phyloP scores from a whole-genome alignment of 2,329 filamentous ascomycete genomes.

The Metarhizium humberi region DNA sequence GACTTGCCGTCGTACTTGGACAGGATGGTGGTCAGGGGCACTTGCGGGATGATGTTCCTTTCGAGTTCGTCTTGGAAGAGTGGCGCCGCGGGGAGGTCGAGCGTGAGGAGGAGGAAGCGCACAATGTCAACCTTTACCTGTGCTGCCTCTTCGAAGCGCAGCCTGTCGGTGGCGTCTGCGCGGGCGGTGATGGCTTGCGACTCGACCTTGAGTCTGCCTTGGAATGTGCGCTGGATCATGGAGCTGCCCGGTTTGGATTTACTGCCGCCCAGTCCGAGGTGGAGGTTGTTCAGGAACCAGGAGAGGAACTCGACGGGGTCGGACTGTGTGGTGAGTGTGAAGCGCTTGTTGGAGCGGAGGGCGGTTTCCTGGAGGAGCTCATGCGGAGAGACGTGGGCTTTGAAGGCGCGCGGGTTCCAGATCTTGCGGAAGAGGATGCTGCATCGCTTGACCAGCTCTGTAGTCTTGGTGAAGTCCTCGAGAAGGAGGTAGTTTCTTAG shows the following conservation, averaged over 20 bases:
- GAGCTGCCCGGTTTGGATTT: slow-evolving; percentile 76
- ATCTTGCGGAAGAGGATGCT: slow-evolving; percentile 90
- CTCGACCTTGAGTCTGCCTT: slow-evolving; percentile 85
- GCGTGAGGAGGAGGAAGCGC: slow-evolving; percentile 83
- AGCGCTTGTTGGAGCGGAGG: slow-evolving; percentile 81
- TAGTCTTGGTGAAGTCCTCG: slow-evolving; percentile 61
- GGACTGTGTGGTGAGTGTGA: slow-evolving; percentile 81
- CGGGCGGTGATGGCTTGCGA: slow-evolving; percentile 89
- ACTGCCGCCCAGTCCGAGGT: slow-evolving; percentile 82
- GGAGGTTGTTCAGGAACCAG: slow-evolving; percentile 96
- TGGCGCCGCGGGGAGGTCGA: slow-evolving; percentile 84
- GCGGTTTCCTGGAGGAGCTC: slow-evolving; percentile 94
- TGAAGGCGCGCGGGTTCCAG: slow-evolving; percentile 96
- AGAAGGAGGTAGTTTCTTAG: slow-evolving; percentile 88
- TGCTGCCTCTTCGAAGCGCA: slow-evolving; percentile 88
- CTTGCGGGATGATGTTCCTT: slow-evolving; percentile 92
- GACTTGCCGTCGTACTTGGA: slow-evolving; percentile 86
- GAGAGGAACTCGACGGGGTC: slow-evolving; percentile 94
- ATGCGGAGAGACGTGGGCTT: slow-evolving; percentile 92
- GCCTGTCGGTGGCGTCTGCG: slow-evolving; percentile 74
- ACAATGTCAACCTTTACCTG: slow-evolving; percentile 67
- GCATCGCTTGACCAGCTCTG: slow-evolving; percentile 81
- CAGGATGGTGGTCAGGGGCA: slow-evolving; percentile 73
- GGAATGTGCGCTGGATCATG: slow-evolving; percentile 87
- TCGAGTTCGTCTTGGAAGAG: slow-evolving; percentile 94